Evolutionary conservation across 1,284 basidiomycete genomes (phyloP), one percentile per base, ranked within the genome.

Genomic region (Hypsizygus ulmarius): DNA sequence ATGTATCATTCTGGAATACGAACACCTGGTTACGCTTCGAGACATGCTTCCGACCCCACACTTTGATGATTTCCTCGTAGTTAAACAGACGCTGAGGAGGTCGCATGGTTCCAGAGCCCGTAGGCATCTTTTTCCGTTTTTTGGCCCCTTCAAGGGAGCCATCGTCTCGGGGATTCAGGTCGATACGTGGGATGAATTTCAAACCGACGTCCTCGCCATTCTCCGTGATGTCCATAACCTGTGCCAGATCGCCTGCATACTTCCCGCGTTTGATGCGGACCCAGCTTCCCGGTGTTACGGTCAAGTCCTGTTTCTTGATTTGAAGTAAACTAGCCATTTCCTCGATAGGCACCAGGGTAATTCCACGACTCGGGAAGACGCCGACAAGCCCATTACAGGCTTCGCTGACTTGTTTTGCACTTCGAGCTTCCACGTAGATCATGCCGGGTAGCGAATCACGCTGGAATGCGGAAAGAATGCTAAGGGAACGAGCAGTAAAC

Each of bases 301-400:
- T 89, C 47, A 89, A 73, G 56, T 94, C 91, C 62, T 94, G 90
- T 71, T 96, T 95, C 74, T 95, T 97, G 61, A 97, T 97, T 64
- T 93, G 92, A 56, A 99, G 78, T 28, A 99, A 73, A 54, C 92
- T 93, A 5, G 95, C 93, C 96, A 99, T 99, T 74, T 99, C 96
- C 58, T 97, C 93, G 54, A 98, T 95, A 6, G 95, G 95, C 1
- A 99, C 93, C 33, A 98, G 81, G 34, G 82, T 79, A 53, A 94
- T 81, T 14, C 88, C 88, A 44, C 87, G 84, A 56, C 81, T 83
- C 30, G 83, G 77, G 68, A 94, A 99, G 44, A 96, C 85, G 46
- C 95, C 96, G 44, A 98, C 91, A 36, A 99, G 84, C 28, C 95
- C 96, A 48, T 84, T 79, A 63, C 92, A 83, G 2, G 95, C 94